Evolutionary conservation across 495 filamentous ascomycete genomes (phyloP).

Genomic region (Lepidopterella palustris): DNA sequence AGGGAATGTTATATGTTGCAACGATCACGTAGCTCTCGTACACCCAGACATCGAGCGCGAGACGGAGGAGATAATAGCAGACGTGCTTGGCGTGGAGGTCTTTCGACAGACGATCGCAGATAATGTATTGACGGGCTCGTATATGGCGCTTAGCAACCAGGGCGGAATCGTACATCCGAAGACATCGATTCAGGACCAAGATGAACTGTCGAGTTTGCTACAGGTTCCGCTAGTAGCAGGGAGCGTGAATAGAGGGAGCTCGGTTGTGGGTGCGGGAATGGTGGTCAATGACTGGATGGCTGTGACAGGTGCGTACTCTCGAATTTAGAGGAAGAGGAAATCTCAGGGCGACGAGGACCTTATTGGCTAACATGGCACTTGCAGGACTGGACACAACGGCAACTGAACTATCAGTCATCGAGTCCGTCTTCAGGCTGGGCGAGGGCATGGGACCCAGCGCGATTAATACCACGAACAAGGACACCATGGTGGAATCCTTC

Average conservation of each 20-base stretch:
- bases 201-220: conserved; percentile 87
- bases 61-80: conserved; percentile 61
- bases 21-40: conserved; percentile 93
- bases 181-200: conserved; percentile 93
- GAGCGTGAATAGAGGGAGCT: conserved; percentile 81
- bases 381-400: conserved; percentile 82
- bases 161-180: conserved; percentile 97
- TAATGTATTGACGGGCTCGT: conserved; percentile 90
- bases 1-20: conserved; percentile 92
- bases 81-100: conserved; percentile 94
- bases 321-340: background rate
- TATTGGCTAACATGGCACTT: background rate
- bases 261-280: conserved; percentile 96
- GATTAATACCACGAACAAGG: conserved; percentile 79
- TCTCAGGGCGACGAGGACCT: background rate
- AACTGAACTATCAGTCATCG: conserved; percentile 90
- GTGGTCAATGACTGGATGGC: conserved; percentile 99
- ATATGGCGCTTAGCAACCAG: conserved; percentile 94
- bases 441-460: conserved; percentile 72
- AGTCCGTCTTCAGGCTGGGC: conserved; percentile 88
- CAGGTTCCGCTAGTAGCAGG: conserved; percentile 95
- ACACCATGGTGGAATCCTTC: conserved; percentile 97
- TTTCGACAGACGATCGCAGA: conserved; percentile 97
- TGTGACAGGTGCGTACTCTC: conserved; percentile 51
- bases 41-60: conserved; percentile 97